Percentiles rank a stretch among this genome's conserved stretches.
These are phyloP conservation scores for Teratosphaeriaceae sp. DNA, from an alignment of 2,329 filamentous ascomycete genomes.

Conservation along the genomic window DNA sequence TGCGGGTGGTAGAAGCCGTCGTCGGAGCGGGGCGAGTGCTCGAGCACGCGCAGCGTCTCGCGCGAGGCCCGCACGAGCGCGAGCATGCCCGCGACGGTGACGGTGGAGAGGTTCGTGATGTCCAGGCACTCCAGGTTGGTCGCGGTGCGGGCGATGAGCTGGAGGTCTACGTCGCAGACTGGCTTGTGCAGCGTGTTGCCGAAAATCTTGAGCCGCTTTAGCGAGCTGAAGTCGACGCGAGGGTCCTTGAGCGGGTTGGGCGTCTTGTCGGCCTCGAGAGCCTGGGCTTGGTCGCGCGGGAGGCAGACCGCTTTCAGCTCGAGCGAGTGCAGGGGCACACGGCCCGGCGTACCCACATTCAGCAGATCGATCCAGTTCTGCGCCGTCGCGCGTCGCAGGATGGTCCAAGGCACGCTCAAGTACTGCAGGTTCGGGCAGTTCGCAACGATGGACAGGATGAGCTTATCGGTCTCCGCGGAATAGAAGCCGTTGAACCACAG, in stretches of 20 bases:
- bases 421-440: constrained; percentile 42
- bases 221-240: constrained; percentile 41
- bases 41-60: constrained; percentile 43
- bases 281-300: constrained; percentile 38
- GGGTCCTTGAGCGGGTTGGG: constrained; percentile 36
- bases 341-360: constrained; percentile 31
- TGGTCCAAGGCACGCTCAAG: constrained; percentile 48
- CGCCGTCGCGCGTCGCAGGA: constrained; percentile 42
- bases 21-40: constrained; percentile 47
- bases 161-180: constrained; percentile 44
- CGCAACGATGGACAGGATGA: constrained; percentile 43
- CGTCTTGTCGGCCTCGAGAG: constrained; percentile 32
- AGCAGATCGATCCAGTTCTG: constrained; percentile 44
- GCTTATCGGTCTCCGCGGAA: constrained; percentile 42
- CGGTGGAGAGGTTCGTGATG: constrained; percentile 47
- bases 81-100: constrained; percentile 48
- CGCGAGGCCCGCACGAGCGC: constrained; percentile 45
- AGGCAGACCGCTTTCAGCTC: constrained; percentile 47
- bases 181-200: constrained; percentile 49
- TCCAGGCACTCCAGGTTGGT: constrained; percentile 47
- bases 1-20: constrained; percentile 48
- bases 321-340: constrained; percentile 42
- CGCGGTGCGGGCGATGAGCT: constrained; percentile 45
- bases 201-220: constrained; percentile 48
- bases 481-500: constrained; percentile 52